Percentiles rank a stretch among this genome's conserved stretches.
phyloP scores from a whole-genome alignment of 2,329 filamentous ascomycete species.

The Penicillium sp. region DNA sequence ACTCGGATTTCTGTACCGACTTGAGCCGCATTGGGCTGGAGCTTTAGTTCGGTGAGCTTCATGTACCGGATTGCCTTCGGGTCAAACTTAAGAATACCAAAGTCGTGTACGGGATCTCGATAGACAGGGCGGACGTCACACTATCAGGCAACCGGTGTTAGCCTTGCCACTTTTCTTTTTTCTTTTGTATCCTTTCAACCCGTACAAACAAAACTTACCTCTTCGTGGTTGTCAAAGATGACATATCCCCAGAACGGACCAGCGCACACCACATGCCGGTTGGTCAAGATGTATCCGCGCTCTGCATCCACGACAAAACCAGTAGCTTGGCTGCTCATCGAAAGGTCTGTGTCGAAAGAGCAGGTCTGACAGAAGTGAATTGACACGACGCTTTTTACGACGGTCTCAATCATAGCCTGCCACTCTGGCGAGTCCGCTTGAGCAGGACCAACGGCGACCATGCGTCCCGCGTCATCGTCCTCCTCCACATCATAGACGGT shows the following conservation, averaged over 20 bases:
- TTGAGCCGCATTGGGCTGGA: slow-evolving; percentile 80
- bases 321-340: slow-evolving; percentile 91
- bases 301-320: slow-evolving; percentile 97
- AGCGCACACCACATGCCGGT: slow-evolving; percentile 89
- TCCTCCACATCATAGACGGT: slow-evolving; percentile 48
- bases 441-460: slow-evolving; percentile 49
- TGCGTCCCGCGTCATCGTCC: slow-evolving; percentile 47
- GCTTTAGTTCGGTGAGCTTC: slow-evolving; percentile 75
- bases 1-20: slow-evolving; percentile 95
- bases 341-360: slow-evolving; percentile 95
- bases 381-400: slow-evolving; percentile 95
- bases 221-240: slow-evolving; percentile 98
- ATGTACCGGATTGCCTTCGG: slow-evolving; percentile 97
- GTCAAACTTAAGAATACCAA: slow-evolving; percentile 94
- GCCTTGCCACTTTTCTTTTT: not conserved
- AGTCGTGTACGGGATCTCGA: slow-evolving; percentile 97
- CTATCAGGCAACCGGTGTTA: slow-evolving; percentile 45
- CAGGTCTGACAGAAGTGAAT: slow-evolving; percentile 98
- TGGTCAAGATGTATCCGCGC: slow-evolving; percentile 83
- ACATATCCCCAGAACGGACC: slow-evolving; percentile 98
- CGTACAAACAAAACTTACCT: slow-evolving; percentile 46
- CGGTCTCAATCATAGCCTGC: slow-evolving; percentile 92
- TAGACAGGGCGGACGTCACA: slow-evolving; percentile 96
- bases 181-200: not conserved
- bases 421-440: slow-evolving; percentile 76